These are phyloP conservation scores for Opeltia flavorubescens DNA, from an alignment of 495 filamentous ascomycete species.

Conservation along the genomic window DNA sequence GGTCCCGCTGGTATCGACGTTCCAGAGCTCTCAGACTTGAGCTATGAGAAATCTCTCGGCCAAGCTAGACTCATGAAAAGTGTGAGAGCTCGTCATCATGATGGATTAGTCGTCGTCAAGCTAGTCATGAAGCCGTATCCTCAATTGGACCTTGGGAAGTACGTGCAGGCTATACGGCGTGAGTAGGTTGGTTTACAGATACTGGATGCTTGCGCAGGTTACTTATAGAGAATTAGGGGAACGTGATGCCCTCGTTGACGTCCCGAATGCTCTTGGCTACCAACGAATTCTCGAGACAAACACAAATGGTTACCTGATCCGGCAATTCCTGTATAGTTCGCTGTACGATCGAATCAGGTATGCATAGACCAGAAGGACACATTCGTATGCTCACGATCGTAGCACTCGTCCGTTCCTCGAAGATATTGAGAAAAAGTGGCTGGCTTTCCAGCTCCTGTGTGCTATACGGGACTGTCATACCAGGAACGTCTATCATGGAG, in stretches of 20 bases:
- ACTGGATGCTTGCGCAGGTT: constrained; percentile 4
- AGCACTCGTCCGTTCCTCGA: constrained; percentile 92
- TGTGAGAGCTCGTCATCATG: constrained; percentile 73
- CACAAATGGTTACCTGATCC: constrained; percentile 84
- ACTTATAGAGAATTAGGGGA: constrained; percentile 43
- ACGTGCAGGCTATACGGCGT: constrained; percentile 63
- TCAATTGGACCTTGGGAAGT: constrained; percentile 59
- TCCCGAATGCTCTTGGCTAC: constrained; percentile 86
- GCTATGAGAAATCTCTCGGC: constrained; percentile 86
- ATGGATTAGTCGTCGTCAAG: constrained; percentile 86
- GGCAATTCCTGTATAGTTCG: constrained; percentile 90
- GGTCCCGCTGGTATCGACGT: constrained; percentile 88
- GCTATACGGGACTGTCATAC: constrained; percentile 85
- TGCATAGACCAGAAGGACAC: not conserved
- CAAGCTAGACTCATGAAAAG: constrained; percentile 95
- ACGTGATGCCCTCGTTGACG: constrained; percentile 59
- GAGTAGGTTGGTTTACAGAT: constrained; percentile 20
- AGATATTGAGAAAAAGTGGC: constrained; percentile 97
- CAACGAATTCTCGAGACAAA: constrained; percentile 81
- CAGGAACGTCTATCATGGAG: constrained; percentile 85
- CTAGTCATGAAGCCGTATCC: constrained; percentile 82
- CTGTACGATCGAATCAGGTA: constrained; percentile 90
- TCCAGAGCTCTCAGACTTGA: constrained; percentile 74
- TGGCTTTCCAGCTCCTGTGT: constrained; percentile 90
- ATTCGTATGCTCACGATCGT: constrained; percentile 1